Base-by-base conservation (phyloP, 2,329 filamentous ascomycete genomes). In the Calonectria montana region DNA sequence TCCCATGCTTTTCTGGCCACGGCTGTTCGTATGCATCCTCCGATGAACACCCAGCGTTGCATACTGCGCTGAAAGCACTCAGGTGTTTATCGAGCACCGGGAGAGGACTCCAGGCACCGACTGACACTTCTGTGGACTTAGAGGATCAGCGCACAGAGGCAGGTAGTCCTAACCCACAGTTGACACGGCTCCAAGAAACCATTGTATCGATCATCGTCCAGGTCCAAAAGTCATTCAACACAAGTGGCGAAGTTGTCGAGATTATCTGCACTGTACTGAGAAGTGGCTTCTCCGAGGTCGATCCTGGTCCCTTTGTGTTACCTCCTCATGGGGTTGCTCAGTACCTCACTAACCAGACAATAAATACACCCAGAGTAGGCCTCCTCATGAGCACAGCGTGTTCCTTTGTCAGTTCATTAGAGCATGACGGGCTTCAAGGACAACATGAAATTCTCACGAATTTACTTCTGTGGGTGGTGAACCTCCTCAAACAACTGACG, bases 301-400 rank as follows among this genome's bases (percentile, higher is more conserved):
- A 91, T 29, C 90, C 93, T 3, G 94, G 94, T 0, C 93, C 94
- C 1, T 96, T 97, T 77, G 94, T 96, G 10, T 91, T 97, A 72
- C 88, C 92, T 3, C 87, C 93, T 0, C 84, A 88, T 0, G 87
- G 91, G 74, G 90, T 94, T n/a, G 90, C 91, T 13, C 87, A 91
- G 48, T 93, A 94, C 80, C 87, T 97, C 57, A 86, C 88, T 4
- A 88, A 88, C 64, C 88, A 91, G 25, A 86, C 83, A 1, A 83
- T 89, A 43, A 84, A 88, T n/a, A 93, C 90, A 12, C 92, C 92
- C 15, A 88, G 93, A 55, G 86, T 94, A 43, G 93, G 93, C 2
- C 88, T 89, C 4, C 87, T 96, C 12, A 89, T 97, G 35, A 91
- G 91, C 68, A 94, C 93, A 4, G 92, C 93, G 2, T 93, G 91